Evolutionary conservation across 1,284 basidiomycete genomes (phyloP), one percentile per base, ranked within the genome.

Genomic region (Sporisorium exsertum): DNA sequence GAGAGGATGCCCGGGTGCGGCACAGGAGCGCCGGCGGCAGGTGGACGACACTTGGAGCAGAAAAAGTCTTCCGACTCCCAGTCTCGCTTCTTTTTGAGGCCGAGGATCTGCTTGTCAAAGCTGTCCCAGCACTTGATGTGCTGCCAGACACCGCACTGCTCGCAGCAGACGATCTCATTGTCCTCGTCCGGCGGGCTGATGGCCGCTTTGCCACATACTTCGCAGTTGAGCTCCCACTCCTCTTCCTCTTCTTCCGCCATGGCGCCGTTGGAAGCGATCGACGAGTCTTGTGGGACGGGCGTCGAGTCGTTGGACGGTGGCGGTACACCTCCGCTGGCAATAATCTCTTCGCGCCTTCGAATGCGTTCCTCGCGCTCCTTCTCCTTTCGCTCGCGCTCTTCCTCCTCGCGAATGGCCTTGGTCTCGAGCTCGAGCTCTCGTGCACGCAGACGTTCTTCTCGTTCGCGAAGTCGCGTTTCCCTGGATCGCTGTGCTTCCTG

Each of bases 181-280:
- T 90, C 91, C 72, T 92, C 92, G 72, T 94, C 92, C 8, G 66
- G 63, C 27, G 78, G 78, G 82, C 94, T 94, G 61, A 90, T 86
- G 10, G 92, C 92, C 35, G 87, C 88, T 59, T 88, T 88, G 56
- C 88, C 88, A 83, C 93, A 95, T 22, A 95, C 88, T 81, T 95
- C 93, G 84, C 93, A 95, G 79, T 92, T 91, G 49, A 95, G 87
- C 62, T 92, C 90, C 94, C 94, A 95, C 67, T 91, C 89, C 56
- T 90, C 91, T 78, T 88, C 84, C 58, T 85, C 63, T 18, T 74
- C 64, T 15, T 57, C 58, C 32, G 20, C 49, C 7, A 29, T 42
- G 37, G 24, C 22, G 24, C 51, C 60, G 27, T 69, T 64, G 16
- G 33, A 24, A 12, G 22, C 47, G 18, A 46, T 42, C 43, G 43